Conservation (phyloP, 2,329 filamentous ascomycete species). For the Fusarium pilosicola region DNA sequence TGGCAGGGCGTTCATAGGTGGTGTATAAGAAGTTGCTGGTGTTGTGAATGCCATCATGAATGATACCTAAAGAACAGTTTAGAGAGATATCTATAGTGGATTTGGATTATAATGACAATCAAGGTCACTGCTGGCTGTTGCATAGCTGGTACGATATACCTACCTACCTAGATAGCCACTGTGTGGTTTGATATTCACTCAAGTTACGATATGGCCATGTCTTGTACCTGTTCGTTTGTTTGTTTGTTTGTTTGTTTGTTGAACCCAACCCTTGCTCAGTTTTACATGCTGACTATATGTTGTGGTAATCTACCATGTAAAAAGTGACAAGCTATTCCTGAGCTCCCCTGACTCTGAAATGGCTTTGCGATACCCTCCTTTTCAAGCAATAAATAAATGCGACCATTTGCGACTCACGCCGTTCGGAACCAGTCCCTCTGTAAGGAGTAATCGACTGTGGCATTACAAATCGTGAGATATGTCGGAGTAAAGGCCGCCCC, state of each 20-base stretch:
- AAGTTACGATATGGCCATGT: neutral
- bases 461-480: constrained; percentile 14
- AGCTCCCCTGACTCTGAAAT: constrained; percentile 1
- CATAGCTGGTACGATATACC: neutral
- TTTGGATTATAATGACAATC: constrained; percentile 5
- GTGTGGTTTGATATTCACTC: neutral
- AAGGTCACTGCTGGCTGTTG: neutral
- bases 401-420: neutral
- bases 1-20: constrained; percentile 37
- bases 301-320: constrained; percentile 4
- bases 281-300: constrained; percentile 2
- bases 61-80: constrained; percentile 31
- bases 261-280: constrained; percentile 1
- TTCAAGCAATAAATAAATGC: constrained; percentile 7
- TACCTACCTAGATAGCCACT: neutral
- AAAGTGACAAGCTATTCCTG: constrained; percentile 14
- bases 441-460: neutral
- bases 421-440: neutral
- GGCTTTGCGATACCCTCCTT: constrained; percentile 1
- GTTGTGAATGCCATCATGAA: constrained; percentile 28
- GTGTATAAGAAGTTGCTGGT: constrained; percentile 17
- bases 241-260: constrained; percentile 27
- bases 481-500: neutral
- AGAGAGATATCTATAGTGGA: constrained; percentile 20
- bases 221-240: constrained; percentile 16